Conservation (phyloP, 495 filamentous ascomycete species). For the Lasiosphaeris hirsuta region DNA sequence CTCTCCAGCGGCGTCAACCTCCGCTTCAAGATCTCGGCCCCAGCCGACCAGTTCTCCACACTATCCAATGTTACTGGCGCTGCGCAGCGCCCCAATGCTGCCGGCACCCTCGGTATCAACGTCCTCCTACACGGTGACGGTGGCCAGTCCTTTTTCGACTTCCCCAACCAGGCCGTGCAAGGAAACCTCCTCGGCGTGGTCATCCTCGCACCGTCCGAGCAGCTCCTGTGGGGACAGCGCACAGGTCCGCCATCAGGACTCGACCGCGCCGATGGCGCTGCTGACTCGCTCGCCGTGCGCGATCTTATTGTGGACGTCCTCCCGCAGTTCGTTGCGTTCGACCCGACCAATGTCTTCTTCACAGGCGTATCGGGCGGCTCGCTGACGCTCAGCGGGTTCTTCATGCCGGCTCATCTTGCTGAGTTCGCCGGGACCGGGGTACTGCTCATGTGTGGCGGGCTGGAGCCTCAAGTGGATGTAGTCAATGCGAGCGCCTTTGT, state of each 20-base stretch:
- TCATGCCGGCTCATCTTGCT: conserved; percentile 46
- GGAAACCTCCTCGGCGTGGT: conserved; percentile 44
- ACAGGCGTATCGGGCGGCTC: conserved; percentile 47
- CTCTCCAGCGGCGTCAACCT: conserved; percentile 38
- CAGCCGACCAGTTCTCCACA: conserved; percentile 43
- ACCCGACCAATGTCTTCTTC: conserved; percentile 42
- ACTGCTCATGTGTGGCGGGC: conserved; percentile 46
- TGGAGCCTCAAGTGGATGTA: conserved; percentile 45
- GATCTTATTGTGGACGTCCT: conserved; percentile 39
- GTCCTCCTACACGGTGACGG: conserved; percentile 53
- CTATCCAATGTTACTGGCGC: conserved; percentile 39
- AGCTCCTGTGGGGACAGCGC: conserved; percentile 52
- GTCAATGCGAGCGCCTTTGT: conserved; percentile 32
- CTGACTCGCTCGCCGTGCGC: conserved; percentile 45
- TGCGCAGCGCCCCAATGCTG: conserved; percentile 21
- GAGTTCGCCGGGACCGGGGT: conserved; percentile 37
- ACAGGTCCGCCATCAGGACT: conserved; percentile 44
- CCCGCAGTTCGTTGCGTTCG: conserved; percentile 44
- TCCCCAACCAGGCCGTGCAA: conserved; percentile 51
- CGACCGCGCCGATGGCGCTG: conserved; percentile 46
- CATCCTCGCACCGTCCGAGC: conserved; percentile 44
- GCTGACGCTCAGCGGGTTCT: conserved; percentile 46
- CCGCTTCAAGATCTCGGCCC: conserved; percentile 46
- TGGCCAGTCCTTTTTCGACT: conserved; percentile 56
- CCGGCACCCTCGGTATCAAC: conserved; percentile 41